Base-by-base conservation (phyloP, 108 stramenopile genomes). In the Nitzschia inconspicua region DNA sequence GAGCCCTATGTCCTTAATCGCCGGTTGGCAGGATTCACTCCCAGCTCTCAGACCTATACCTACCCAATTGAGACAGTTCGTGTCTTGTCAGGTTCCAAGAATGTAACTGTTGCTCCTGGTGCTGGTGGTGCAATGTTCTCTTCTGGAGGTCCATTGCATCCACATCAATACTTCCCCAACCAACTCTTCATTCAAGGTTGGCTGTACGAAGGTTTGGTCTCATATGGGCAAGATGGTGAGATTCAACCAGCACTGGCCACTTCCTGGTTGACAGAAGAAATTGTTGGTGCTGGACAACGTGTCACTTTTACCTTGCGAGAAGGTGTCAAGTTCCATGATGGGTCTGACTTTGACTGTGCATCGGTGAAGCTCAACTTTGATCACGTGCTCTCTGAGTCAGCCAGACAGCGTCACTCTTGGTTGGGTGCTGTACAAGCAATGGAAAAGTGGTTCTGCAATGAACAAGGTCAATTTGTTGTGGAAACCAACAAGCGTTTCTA, bases 161-260 rank as follows among this genome's bases (percentile, higher is more conserved):
- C 83, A 39, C 79, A 80, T 39, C 72, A 63, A 39, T 84, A 84
- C 70, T 65, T 49, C 19, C 79, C 79, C 31, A 85, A 85, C 65
- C 56, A 63, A 32, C 42, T 85, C 20, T 85, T 52, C 36, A 64
- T 75, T 4, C 68, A 70, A 29, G 70, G 50, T 46, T 85, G 84
- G 84, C 69, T 85, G 25, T 85, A 81, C 67, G 84, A 85, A 66
- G 79, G 79, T 7, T 75, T 85, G 10, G 80, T 85, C 9, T 44
- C 47, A 16, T 85, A 85, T 46, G 83, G 79, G 1, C 68, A 77
- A 35, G 83, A 80, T 31, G 83, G 83, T 7, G 64, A 51, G 26
- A 78, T 84, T 47, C 46, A 50, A 0, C 79, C 83, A 19, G 57
- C 70, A 5, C 73, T 84, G 4, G 80, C 84, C 44, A 50, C 59